These are phyloP conservation scores for Annulohypoxylon truncatum DNA, from an alignment of 2,329 filamentous ascomycete species.

Conservation along the genomic window DNA sequence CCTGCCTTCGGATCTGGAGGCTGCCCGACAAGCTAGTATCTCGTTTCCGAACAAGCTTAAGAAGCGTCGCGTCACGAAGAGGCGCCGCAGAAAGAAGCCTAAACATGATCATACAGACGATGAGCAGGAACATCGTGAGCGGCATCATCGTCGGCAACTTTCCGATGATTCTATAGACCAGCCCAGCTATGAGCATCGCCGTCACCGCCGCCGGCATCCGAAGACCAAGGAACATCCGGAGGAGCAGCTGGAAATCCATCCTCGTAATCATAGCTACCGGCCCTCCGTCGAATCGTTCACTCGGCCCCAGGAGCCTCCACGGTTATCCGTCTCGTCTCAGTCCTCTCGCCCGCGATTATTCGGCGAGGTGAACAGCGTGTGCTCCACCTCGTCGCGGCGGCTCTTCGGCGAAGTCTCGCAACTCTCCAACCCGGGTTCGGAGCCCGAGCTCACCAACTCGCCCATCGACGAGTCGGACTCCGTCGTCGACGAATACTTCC, in stretches of 20 bases:
- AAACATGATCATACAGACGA: conserved; percentile 43
- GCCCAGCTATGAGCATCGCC: conserved; percentile 37
- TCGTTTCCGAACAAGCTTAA: conserved; percentile 50
- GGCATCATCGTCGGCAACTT: conserved; percentile 31
- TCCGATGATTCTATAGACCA: conserved; percentile 43
- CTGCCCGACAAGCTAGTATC: conserved; percentile 50
- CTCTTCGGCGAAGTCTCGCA: conserved; percentile 50
- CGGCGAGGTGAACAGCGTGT: conserved; percentile 49
- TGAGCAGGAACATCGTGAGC: conserved; percentile 27
- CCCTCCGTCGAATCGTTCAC: conserved; percentile 43
- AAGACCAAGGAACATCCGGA: conserved; percentile 42
- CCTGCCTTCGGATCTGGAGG: conserved; percentile 50
- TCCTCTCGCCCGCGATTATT: conserved; percentile 45
- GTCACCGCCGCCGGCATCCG: conserved; percentile 44
- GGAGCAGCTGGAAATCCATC: conserved; percentile 37
- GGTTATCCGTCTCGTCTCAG: conserved; percentile 41
- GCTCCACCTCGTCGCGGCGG: conserved; percentile 44
- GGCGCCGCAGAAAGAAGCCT: conserved; percentile 48
- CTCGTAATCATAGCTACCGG: conserved; percentile 42
- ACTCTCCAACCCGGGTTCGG: conserved; percentile 41
- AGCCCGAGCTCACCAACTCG: conserved; percentile 50
- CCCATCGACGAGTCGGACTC: conserved; percentile 48
- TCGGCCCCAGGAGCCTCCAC: conserved; percentile 36
- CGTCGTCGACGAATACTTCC: conserved; percentile 48
- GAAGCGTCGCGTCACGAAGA: conserved; percentile 53